Percentiles rank a stretch among this genome's conserved stretches.
These are phyloP conservation scores for Allium fistulosum DNA, from an alignment of 106 monocot species.

Conservation along the genomic window DNA sequence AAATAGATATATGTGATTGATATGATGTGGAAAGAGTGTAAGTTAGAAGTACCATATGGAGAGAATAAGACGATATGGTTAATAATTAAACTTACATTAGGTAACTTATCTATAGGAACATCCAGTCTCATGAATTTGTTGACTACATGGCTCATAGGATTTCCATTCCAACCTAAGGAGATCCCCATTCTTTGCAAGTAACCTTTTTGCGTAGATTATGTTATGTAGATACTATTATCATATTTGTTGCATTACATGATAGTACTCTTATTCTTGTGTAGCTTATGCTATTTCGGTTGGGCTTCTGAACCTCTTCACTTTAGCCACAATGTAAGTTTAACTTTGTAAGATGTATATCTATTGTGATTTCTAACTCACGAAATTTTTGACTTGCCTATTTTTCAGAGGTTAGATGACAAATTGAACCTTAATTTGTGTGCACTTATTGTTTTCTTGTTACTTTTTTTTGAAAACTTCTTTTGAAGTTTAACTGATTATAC, in stretches of 20 bases:
- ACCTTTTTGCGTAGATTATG: constrained; percentile 53
- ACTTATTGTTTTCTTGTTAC: too few relatives aligned
- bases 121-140: constrained; percentile 89
- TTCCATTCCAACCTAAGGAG: constrained; percentile 65
- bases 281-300: constrained; percentile 54
- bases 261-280: constrained; percentile 46
- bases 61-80: too few relatives aligned
- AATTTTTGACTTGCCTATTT: too few relatives aligned
- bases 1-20: too few relatives aligned
- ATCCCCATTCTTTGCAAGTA: constrained; percentile 40
- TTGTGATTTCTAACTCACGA: too few relatives aligned
- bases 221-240: constrained; percentile 38
- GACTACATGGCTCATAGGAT: constrained; percentile 38
- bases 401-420: too few relatives aligned
- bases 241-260: constrained; percentile 45
- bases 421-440: too few relatives aligned
- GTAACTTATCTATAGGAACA: constrained; percentile 85
- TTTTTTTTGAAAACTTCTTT: too few relatives aligned
- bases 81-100: constrained; percentile 46
- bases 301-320: constrained; percentile 53
- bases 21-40: too few relatives aligned
- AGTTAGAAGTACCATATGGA: too few relatives aligned
- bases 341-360: too few relatives aligned
- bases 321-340: constrained; percentile 48
- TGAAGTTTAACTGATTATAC: neutral